Conservation (phyloP, 116 monocot species). For the Dioscorea cayenensis region DNA sequence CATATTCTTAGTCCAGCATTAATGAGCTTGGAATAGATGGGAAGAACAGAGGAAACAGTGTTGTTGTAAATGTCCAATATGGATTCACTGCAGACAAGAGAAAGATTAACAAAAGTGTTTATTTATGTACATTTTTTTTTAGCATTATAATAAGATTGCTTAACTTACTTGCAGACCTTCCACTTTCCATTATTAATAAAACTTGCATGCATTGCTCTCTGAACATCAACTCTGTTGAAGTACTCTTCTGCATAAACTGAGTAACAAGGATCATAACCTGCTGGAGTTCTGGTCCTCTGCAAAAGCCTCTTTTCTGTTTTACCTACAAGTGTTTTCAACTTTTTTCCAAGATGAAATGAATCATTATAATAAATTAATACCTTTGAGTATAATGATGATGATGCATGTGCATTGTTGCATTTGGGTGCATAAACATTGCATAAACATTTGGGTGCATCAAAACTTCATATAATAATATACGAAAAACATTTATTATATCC, state of each 20-base stretch:
- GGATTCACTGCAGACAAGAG: constrained; percentile 45
- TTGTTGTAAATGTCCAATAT: constrained; percentile 52
- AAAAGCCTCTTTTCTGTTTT: constrained; percentile 9
- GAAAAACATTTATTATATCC: too few relatives aligned
- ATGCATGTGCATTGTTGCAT: constrained; percentile 23
- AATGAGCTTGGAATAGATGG: constrained; percentile 77
- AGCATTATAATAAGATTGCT: not conserved
- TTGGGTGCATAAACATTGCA: constrained; percentile 88
- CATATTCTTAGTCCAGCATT: constrained; percentile 73
- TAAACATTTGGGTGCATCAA: too few relatives aligned
- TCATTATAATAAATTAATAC: too few relatives aligned
- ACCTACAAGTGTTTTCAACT: not conserved
- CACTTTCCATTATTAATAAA: constrained; percentile 26
- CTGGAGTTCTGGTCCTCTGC: constrained; percentile 30
- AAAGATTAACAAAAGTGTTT: not conserved
- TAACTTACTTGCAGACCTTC: constrained; percentile 73
- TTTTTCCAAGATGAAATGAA: too few relatives aligned
- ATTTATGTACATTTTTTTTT: not conserved
- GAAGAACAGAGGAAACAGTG: constrained; percentile 63
- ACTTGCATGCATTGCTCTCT: constrained; percentile 55
- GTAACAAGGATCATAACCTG: constrained; percentile 83
- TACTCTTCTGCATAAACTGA: constrained; percentile 66
- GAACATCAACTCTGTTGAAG: constrained; percentile 69
- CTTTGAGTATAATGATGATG: not conserved
- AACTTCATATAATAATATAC: too few relatives aligned